A percentile compares a stretch with the other conserved stretches of the same genome.
Evolutionary conservation across 139 green algal species (phyloP).

Genomic region (Bryopsis sp.): DNA sequence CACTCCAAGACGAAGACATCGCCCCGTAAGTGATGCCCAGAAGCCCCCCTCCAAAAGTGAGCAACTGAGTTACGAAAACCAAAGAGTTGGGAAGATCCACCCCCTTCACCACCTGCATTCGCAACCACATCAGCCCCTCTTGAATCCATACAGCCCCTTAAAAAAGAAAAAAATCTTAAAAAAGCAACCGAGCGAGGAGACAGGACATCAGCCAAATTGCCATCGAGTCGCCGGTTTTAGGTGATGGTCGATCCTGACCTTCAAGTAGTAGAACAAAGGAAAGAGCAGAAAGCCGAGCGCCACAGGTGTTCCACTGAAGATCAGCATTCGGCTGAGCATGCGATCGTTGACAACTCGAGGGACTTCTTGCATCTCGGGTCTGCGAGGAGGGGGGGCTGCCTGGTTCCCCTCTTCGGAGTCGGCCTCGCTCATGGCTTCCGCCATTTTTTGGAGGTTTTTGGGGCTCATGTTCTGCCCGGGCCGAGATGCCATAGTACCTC

Average conservation of each 20-base stretch:
- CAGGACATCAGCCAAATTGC: no score
- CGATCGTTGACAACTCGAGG: constrained; percentile 23
- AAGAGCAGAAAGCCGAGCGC: constrained; percentile 34
- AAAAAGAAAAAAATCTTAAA: not conserved
- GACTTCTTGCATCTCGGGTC: no score
- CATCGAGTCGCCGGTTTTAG: no score
- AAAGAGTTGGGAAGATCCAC: constrained; percentile 41
- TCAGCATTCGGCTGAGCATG: constrained; percentile 51
- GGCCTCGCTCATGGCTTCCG: no score
- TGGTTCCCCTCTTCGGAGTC: no score
- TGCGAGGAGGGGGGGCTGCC: no score
- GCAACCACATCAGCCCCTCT: not conserved
- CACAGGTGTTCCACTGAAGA: constrained; percentile 41
- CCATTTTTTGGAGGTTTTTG: no score
- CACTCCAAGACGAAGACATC: constrained; percentile 22
- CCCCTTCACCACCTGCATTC: constrained; percentile 31
- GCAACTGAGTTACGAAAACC: constrained; percentile 34
- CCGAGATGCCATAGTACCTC: no score
- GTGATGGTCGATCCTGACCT: constrained; percentile 26
- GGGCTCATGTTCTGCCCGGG: no score
- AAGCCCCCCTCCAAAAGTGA: constrained; percentile 49
- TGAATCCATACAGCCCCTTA: constrained; percentile 1
- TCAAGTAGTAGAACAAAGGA: constrained; percentile 53
- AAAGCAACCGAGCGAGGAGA: no score
- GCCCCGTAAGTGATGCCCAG: constrained; percentile 57